phyloP scores from a whole-genome alignment of 2,329 filamentous ascomycete genomes.

The Nemania sp. region DNA sequence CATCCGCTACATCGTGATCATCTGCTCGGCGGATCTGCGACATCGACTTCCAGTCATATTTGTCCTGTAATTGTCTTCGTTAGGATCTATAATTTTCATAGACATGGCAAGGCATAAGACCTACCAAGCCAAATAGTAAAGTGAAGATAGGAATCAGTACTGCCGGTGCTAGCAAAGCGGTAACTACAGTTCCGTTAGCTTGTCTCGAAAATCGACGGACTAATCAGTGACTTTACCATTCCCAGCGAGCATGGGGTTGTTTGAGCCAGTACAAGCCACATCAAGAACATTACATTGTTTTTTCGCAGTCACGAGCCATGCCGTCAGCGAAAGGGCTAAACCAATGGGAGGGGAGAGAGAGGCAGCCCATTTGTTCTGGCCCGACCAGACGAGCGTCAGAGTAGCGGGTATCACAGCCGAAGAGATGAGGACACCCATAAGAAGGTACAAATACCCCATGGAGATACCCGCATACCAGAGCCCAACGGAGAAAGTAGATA shows the following conservation, averaged over 20 bases:
- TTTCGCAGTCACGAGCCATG: slow-evolving; percentile 82
- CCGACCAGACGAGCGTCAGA: slow-evolving; percentile 82
- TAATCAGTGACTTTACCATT: slow-evolving; percentile 59
- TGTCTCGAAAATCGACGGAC: background rate
- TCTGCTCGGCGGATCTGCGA: slow-evolving; percentile 80
- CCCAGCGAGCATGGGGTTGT: slow-evolving; percentile 87
- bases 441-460: slow-evolving; percentile 89
- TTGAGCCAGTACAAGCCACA: slow-evolving; percentile 83
- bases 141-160: slow-evolving; percentile 83
- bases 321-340: slow-evolving; percentile 74
- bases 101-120: background rate
- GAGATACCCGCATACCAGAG: slow-evolving; percentile 79
- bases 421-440: slow-evolving; percentile 93
- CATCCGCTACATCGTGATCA: slow-evolving; percentile 76
- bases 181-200: slow-evolving; percentile 60
- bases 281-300: slow-evolving; percentile 75
- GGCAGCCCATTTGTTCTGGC: slow-evolving; percentile 81
- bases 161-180: slow-evolving; percentile 80
- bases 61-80: slow-evolving; percentile 55
- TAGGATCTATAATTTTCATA: background rate
- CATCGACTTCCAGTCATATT: slow-evolving; percentile 92
- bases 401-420: slow-evolving; percentile 86
- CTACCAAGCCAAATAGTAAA: slow-evolving; percentile 69
- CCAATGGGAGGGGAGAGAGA: slow-evolving; percentile 77
- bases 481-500: slow-evolving; percentile 82